A percentile compares a stretch with the other conserved stretches of the same genome.
These are phyloP conservation scores for Xylaria sp. DNA, from an alignment of 2,329 filamentous ascomycete genomes.

Conservation along the genomic window DNA sequence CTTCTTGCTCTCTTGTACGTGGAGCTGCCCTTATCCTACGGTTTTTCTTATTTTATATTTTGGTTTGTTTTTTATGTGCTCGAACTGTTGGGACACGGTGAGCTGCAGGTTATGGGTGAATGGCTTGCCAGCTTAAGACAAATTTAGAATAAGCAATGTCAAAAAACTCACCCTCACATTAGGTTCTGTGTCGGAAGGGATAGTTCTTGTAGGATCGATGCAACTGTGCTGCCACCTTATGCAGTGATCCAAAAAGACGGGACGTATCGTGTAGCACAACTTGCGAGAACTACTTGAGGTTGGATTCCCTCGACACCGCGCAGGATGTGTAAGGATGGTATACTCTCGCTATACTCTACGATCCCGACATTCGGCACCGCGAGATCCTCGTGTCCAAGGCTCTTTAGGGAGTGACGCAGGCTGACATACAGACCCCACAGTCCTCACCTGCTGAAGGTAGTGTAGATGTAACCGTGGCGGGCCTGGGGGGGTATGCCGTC, in stretches of 20 bases:
- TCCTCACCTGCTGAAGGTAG: too few species aligned
- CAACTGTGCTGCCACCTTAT: conserved; percentile 3
- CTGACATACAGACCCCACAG: conserved; percentile 13
- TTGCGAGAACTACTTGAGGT: neutral
- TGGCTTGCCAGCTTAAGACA: neutral
- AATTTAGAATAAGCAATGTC: conserved; percentile 6
- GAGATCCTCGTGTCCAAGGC: conserved; percentile 2
- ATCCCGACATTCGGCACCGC: conserved; percentile 6
- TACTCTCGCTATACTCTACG: neutral
- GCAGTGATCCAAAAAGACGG: conserved; percentile 10
- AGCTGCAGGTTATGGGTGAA: neutral
- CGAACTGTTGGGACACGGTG: conserved; percentile 1
- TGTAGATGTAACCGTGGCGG: conserved; percentile 9
- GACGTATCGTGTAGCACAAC: neutral
- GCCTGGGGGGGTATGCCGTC: too few species aligned
- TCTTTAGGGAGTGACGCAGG: neutral
- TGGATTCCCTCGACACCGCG: neutral
- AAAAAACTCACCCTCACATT: neutral
- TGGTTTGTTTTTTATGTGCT: neutral
- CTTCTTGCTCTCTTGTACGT: too few species aligned
- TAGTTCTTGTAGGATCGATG: neutral
- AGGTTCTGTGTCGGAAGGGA: neutral
- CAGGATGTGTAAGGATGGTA: neutral
- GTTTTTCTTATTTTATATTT: too few species aligned
- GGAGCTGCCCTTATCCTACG: too few species aligned